A percentile compares a stretch with the other conserved stretches of the same genome.
These are phyloP conservation scores for Fomitopsis serialis DNA, from an alignment of 768 basidiomycete species.

Conservation along the genomic window DNA sequence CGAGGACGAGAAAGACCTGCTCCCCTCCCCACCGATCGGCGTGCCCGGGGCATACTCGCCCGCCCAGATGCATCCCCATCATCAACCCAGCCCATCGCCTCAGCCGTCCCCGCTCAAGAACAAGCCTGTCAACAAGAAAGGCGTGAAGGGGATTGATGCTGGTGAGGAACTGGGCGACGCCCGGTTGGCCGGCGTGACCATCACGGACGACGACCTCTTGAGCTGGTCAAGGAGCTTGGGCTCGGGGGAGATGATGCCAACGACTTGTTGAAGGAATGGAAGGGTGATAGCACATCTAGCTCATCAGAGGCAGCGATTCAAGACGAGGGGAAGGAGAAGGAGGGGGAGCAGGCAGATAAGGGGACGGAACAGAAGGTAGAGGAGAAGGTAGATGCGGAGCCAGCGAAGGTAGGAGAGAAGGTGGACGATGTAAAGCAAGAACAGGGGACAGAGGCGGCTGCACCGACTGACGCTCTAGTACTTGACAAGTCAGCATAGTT, in stretches of 20 bases:
- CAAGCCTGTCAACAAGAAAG: slow-evolving; percentile 41
- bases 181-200: slow-evolving; percentile 72
- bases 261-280: slow-evolving; percentile 63
- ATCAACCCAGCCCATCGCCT: slow-evolving; percentile 39
- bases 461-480: too few relatives aligned
- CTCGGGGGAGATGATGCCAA: slow-evolving; percentile 73
- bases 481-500: too few relatives aligned
- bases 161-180: slow-evolving; percentile 64
- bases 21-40: slow-evolving; percentile 58
- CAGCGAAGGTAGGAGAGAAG: slow-evolving; percentile 26
- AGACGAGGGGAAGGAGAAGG: slow-evolving; percentile 4
- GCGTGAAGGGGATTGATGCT: slow-evolving; percentile 55
- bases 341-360: slow-evolving; percentile 1
- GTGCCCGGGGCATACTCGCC: slow-evolving; percentile 77
- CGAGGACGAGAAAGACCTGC: slow-evolving; percentile 57
- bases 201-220: slow-evolving; percentile 71
- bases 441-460: too few relatives aligned
- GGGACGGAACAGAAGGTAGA: slow-evolving; percentile 9
- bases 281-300: slow-evolving; percentile 5
- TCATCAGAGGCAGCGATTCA: background rate
- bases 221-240: slow-evolving; percentile 70
- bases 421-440: slow-evolving; percentile 25
- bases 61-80: slow-evolving; percentile 76
- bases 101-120: slow-evolving; percentile 33
- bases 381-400: slow-evolving; percentile 27